Evolutionary conservation across 805 yeast species (phyloP).

Genomic region (Saturnispora galanensis): DNA sequence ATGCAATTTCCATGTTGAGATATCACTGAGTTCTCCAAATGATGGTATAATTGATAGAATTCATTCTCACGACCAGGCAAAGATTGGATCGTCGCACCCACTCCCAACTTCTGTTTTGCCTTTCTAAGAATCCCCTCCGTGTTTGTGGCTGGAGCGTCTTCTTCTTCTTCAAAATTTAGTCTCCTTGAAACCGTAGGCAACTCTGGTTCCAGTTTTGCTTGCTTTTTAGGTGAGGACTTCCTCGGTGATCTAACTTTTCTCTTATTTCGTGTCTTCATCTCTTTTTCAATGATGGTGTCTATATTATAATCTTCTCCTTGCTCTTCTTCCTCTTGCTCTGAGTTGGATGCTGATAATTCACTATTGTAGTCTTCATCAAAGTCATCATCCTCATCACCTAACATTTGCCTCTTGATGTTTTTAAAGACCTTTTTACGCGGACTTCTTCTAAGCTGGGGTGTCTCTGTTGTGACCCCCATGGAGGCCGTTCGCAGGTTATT

Average conservation of each 20-base stretch:
- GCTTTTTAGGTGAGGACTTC: background rate
- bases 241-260: background rate
- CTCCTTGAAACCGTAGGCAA: slow-evolving; percentile 10
- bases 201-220: slow-evolving; percentile 1
- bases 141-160: slow-evolving; percentile 1
- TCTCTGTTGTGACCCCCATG: slow-evolving; percentile 15
- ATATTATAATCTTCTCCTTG: slow-evolving; percentile 10
- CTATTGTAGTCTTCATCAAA: slow-evolving; percentile 13
- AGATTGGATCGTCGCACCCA: slow-evolving; percentile 33
- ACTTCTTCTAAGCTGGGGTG: background rate
- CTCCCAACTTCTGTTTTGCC: slow-evolving; percentile 32
- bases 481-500: slow-evolving; percentile 24
- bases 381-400: slow-evolving; percentile 9
- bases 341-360: slow-evolving; percentile 11
- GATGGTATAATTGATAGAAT: slow-evolving; percentile 56
- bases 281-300: slow-evolving; percentile 6
- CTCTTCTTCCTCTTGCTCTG: slow-evolving; percentile 12
- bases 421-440: slow-evolving; percentile 1
- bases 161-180: slow-evolving; percentile 8
- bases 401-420: slow-evolving; percentile 1
- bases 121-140: slow-evolving; percentile 23
- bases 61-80: slow-evolving; percentile 86
- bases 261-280: background rate
- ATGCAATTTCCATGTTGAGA: slow-evolving; percentile 72
- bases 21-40: slow-evolving; percentile 61